Evolutionary conservation across 2,329 filamentous ascomycete genomes (phyloP).

Genomic region (Talaromyces sp.): DNA sequence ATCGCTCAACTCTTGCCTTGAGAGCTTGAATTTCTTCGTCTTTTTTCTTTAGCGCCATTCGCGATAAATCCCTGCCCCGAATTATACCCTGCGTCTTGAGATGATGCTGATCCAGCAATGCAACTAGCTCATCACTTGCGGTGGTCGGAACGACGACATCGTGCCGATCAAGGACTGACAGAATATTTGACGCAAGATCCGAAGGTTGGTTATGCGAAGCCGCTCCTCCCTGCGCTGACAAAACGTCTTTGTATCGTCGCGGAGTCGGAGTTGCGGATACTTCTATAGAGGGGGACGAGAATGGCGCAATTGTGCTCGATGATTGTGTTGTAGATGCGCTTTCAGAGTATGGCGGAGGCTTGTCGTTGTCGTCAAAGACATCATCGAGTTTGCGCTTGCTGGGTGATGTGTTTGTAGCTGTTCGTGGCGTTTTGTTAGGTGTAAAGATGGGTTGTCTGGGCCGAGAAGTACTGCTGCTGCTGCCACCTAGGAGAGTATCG

Average conservation of each 20-base stretch:
- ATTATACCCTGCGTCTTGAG: slow-evolving; percentile 59
- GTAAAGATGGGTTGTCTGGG: slow-evolving; percentile 26
- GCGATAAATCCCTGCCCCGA: slow-evolving; percentile 63
- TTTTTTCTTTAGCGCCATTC: slow-evolving; percentile 60
- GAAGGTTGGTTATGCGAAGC: slow-evolving; percentile 20
- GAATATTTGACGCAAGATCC: slow-evolving; percentile 26
- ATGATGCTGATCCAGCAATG: slow-evolving; percentile 55
- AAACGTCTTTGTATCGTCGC: slow-evolving; percentile 29
- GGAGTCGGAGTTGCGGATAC: slow-evolving; percentile 34
- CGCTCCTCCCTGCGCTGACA: slow-evolving; percentile 22
- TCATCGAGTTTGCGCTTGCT: slow-evolving; percentile 37
- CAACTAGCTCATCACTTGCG: slow-evolving; percentile 36
- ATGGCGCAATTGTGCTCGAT: slow-evolving; percentile 10
- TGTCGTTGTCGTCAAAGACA: slow-evolving; percentile 16
- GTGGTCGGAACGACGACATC: slow-evolving; percentile 31
- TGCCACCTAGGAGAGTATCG: slow-evolving; percentile 22
- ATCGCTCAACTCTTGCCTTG: slow-evolving; percentile 59
- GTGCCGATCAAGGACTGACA: slow-evolving; percentile 36
- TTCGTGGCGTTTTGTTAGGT: slow-evolving; percentile 38
- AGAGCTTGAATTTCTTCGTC: slow-evolving; percentile 65
- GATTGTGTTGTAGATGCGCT: slow-evolving; percentile 1
- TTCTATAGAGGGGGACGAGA: slow-evolving; percentile 27
- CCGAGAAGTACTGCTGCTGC: not conserved
- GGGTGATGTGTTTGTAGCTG: slow-evolving; percentile 31
- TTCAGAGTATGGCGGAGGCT: slow-evolving; percentile 16